Conservation (phyloP, 2,329 filamentous ascomycete genomes). For the Akanthomyces muscarius region DNA sequence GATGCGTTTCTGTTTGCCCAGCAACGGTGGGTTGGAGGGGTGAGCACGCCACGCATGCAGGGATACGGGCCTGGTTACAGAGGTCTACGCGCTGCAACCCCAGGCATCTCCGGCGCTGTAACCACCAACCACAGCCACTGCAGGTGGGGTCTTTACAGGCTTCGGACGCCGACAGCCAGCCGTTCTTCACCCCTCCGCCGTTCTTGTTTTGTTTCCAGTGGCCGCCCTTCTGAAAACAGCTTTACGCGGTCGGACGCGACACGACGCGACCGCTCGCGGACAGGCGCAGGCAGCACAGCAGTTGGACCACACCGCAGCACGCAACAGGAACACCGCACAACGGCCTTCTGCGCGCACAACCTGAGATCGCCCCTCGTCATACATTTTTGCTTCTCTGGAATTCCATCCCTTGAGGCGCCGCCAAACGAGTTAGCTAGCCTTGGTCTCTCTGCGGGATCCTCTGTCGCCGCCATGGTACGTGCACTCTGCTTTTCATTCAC, state of each 20-base stretch:
- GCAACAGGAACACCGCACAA: not conserved
- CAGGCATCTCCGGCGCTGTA: not conserved
- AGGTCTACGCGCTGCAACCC: not conserved
- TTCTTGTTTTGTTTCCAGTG: not conserved
- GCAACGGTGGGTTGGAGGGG: constrained; percentile 11
- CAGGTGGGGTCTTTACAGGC: not conserved
- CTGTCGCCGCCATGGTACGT: constrained; percentile 42
- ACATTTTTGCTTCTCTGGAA: not conserved
- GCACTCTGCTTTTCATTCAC: not conserved
- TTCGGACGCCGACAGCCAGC: not conserved
- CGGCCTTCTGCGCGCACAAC: not conserved
- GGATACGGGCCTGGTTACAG: not conserved
- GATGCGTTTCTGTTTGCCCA: constrained; percentile 2
- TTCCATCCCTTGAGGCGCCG: not conserved
- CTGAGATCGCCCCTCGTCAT: not conserved
- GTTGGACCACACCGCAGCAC: not conserved
- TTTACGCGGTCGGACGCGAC: constrained; percentile 35
- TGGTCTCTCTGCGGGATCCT: not conserved
- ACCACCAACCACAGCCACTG: not conserved
- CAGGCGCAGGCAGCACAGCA: not conserved
- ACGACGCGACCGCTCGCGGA: constrained; percentile 14
- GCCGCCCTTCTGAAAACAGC: constrained; percentile 22
- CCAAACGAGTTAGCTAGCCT: not conserved
- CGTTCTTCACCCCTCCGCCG: not conserved
- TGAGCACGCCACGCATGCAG: not conserved